Evolutionary conservation across 805 yeast genomes (phyloP).

Genomic region (Hanseniaspora valbyensis): DNA sequence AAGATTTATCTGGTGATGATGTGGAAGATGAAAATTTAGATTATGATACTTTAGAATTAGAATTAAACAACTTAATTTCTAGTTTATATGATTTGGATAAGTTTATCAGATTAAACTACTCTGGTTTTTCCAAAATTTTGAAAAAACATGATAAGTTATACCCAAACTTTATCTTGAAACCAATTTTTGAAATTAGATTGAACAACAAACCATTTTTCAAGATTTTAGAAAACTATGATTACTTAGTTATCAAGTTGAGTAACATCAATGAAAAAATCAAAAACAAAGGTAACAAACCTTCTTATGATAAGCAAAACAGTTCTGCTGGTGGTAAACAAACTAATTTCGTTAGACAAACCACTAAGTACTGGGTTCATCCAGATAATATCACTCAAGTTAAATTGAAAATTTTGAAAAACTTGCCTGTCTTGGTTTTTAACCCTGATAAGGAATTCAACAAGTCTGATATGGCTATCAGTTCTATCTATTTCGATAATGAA

Average conservation of each 20-base stretch:
- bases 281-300: constrained; percentile 89
- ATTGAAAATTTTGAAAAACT: constrained; percentile 80
- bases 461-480: constrained; percentile 93
- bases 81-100: constrained; percentile 96
- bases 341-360: constrained; percentile 95
- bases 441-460: constrained; percentile 87
- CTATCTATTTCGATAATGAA: constrained; percentile 87
- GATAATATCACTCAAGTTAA: constrained; percentile 95
- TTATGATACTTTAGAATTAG: constrained; percentile 65
- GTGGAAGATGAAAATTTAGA: constrained; percentile 50
- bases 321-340: constrained; percentile 98
- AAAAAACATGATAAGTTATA: constrained; percentile 94
- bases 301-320: constrained; percentile 58
- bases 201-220: constrained; percentile 92
- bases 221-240: constrained; percentile 67
- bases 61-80: constrained; percentile 77
- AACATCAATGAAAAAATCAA: constrained; percentile 84
- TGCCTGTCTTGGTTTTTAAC: constrained; percentile 94
- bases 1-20: constrained; percentile 39
- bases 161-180: constrained; percentile 56
- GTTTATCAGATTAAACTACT: constrained; percentile 83
- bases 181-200: constrained; percentile 85
- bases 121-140: constrained; percentile 92
- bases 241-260: constrained; percentile 76
- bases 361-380: constrained; percentile 98